Evolutionary conservation across 106 monocot species (phyloP).

Genomic region (Iris macrosiphon): DNA sequence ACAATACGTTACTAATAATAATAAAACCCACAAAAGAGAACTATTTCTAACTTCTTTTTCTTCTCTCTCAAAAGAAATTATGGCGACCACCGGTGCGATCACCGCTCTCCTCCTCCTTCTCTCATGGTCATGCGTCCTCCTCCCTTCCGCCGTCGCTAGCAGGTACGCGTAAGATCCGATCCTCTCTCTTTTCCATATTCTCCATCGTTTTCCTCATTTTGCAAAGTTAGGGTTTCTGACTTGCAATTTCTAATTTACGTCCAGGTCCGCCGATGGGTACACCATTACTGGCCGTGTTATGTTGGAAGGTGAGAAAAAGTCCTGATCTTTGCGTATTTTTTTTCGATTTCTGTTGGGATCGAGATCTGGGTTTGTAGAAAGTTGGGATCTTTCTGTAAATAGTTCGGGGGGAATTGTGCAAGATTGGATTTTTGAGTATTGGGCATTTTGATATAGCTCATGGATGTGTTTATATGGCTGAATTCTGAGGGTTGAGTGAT

Average conservation of each 20-base stretch:
- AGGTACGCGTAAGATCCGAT: conserved; percentile 9
- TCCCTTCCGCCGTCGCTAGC: conserved; percentile 9
- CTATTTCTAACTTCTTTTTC: too few relatives aligned
- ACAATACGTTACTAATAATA: too few relatives aligned
- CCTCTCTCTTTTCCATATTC: neutral
- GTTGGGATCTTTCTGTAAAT: neutral
- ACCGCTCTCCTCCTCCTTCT: neutral
- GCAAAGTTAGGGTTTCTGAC: neutral
- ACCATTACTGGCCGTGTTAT: conserved; percentile 54
- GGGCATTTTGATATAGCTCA: too few relatives aligned
- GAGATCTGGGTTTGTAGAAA: neutral
- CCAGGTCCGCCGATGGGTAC: conserved; percentile 47
- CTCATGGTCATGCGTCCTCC: conserved; percentile 11
- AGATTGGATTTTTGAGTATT: too few relatives aligned
- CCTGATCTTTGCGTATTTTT: neutral
- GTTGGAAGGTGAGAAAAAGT: conserved; percentile 39
- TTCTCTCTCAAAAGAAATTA: conserved; percentile 3
- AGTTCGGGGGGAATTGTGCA: too few relatives aligned
- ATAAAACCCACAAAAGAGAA: too few relatives aligned
- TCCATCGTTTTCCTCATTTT: neutral
- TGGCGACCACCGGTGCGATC: conserved; percentile 18
- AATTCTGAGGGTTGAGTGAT: too few relatives aligned
- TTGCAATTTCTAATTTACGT: neutral
- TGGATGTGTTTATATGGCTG: too few relatives aligned
- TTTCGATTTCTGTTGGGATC: neutral